Base-by-base conservation (phyloP, 768 basidiomycete species). In the Auriculariales sp. region DNA sequence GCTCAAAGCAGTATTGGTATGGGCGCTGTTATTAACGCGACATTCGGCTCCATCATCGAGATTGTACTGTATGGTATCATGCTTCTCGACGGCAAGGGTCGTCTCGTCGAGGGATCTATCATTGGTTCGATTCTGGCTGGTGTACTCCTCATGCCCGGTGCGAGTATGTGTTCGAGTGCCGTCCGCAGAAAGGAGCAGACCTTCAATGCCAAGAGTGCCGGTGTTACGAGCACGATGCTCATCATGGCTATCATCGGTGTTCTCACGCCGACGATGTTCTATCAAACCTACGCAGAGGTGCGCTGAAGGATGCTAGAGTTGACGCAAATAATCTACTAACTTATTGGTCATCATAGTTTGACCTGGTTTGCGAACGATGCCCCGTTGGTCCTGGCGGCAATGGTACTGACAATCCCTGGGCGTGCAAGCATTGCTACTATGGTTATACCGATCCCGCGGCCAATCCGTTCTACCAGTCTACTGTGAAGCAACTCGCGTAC, bases 201-300 rank as follows among this genome's bases (percentile, higher is more conserved):
- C 57, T 99, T 99, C 71, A 99, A 99, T 59, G 95, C 95, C n/a
- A 97, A 90, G 70, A 91, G 87, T 59, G 95, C 95, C 4, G 89
- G 95, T 31, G 95, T 99, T 14, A 99, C 95, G 0, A 95, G 92
- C 62, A 95, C 95, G 71, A 94, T 99, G 89, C 65, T 99, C 62
- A 98, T 99, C 67, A 98, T 98, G 94, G 95, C 95, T 11, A 89
- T 99, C 62, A 94, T 99, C 53, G 95, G 95, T 11, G 89, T 88
- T 2, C 70, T 99, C 51, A 79, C 91, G 0, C 95, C 95, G 2
- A 98, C 95, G 0, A 62, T 99, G 60, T 99, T 99, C 64, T 99
- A 99, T 66, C 93, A 98, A 64, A 92, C 84, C 9, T 99, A 94
- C 63, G 95, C 95, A 47, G 91, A 88, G 55, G 39, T 44, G 14